Base-by-base conservation (phyloP, 2,329 filamentous ascomycete species). In the Keithomyces neogunnii region DNA sequence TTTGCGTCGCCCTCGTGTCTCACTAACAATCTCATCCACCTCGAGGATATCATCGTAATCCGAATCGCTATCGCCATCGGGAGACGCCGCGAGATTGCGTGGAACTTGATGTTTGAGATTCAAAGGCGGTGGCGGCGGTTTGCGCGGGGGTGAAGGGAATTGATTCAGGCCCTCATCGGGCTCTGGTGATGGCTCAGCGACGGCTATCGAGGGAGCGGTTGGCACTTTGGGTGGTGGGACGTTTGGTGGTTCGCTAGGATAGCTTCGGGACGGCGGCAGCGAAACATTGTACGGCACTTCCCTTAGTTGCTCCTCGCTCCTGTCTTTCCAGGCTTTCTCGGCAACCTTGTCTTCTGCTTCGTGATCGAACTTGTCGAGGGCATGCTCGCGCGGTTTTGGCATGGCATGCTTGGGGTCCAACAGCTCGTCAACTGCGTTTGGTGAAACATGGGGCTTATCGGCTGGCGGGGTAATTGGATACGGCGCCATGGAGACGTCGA, bases 71-170 rank as follows among this genome's bases (percentile, higher is more conserved):
- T 82, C 79, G 2, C 80, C 82, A n/a, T 85, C 81, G 3, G 57
- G 52, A 1, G 59, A 53, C 13, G 58, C 51, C 9, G 58, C 56
- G 7, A 62, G 40, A 10, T 60, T 56, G 2, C 51, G 57, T 32
- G 60, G 55, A 40, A 53, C 49, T 26, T 62, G 60, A 28, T 66
- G 59, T 28, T 60, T 60, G 29, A 97, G 75, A 62, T 91, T 85
- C 50, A 97, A 69, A 2, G 92, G 91, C 10, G 89, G 88, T 45
- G 92, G 92, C 3, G 91, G 90, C 5, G 85, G 81, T 66, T 95
- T 96, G 53, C 91, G 81, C 47, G 81, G 80, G 11, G 85, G 83
- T 1, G 82, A 77, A 2, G 78, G 74, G 52, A 82, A 83, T 54
- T 76, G 73, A 8, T 69, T 64, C 4, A 75, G 61, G 3, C 70